phyloP scores from a whole-genome alignment of 495 filamentous ascomycete species.

The Penicillium desertorum region DNA sequence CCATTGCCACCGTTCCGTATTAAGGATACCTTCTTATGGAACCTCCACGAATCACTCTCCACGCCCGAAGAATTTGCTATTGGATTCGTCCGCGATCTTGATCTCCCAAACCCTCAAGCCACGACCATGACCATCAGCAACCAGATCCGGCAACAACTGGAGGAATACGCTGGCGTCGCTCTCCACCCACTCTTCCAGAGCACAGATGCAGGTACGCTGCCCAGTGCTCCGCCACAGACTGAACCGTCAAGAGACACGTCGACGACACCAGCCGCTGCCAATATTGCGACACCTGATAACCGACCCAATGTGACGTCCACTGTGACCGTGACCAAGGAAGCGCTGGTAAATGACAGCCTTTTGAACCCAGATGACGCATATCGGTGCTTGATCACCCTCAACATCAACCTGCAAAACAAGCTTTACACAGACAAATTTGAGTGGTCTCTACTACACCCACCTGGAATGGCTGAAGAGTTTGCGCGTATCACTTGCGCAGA shows the following conservation, averaged over 20 bases:
- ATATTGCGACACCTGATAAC: constrained; percentile 50
- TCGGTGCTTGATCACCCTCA: constrained; percentile 84
- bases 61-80: constrained; percentile 95
- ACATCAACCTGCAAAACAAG: constrained; percentile 87
- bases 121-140: constrained; percentile 79
- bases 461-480: constrained; percentile 88
- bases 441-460: constrained; percentile 92
- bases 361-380: constrained; percentile 88
- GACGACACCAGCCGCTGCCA: constrained; percentile 49
- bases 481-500: constrained; percentile 91
- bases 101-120: constrained; percentile 71
- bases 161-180: constrained; percentile 94
- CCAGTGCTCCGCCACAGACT: constrained; percentile 33
- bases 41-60: constrained; percentile 88
- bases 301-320: constrained; percentile 28
- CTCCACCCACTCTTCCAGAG: constrained; percentile 85
- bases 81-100: constrained; percentile 88
- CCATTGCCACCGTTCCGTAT: constrained; percentile 77
- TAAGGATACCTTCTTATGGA: constrained; percentile 95
- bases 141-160: constrained; percentile 90
- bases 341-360: constrained; percentile 52
- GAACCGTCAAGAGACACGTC: constrained; percentile 51
- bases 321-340: constrained; percentile 44
- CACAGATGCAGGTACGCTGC: constrained; percentile 43
- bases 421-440: constrained; percentile 98